Base-by-base conservation (phyloP, 2,329 filamentous ascomycete genomes). In the Trichoderma atroviride region DNA sequence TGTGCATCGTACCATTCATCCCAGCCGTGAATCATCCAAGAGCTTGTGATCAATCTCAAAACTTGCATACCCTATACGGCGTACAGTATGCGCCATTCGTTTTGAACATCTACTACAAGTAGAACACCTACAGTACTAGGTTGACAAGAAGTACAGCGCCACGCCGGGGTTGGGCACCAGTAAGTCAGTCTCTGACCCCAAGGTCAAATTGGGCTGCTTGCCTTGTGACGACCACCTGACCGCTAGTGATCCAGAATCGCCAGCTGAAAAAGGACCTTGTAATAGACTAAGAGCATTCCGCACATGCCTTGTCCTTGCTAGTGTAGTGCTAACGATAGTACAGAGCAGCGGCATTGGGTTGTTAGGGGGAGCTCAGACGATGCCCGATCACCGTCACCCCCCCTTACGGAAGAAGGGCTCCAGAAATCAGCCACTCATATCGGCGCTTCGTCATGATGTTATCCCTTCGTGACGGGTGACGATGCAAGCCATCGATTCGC, bases 401-500 rank as follows among this genome's bases (percentile, higher is more conserved):
- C 27, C 37, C 55, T 31, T 67, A 29, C 55, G 29, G 27, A 35
- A 37, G 55, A 50, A 47, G 40, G 61, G 9, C 40, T 52, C 55
- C 55, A 67, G 63, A 52, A 59, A 58, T 50, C 14, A 59, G 55
- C 63, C 55, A 56, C 63, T 47, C 19, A 43, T 58, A 29, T 35
- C 14, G 61, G 47, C 61, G 47, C 61, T 64, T 53, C 31, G 27
- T 55, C 22, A 53, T 40, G 60, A 55, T 63, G 29, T 35, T 52
- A 60, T 31, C 22, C 22, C 47, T 68, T 59, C 19, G 33, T 57
- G 64, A 52, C 69, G 63, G 57, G 69, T 68, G 63, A 68, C 57
- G 57, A 70, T 70, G 69, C 69, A 70, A 70, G 69, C 69, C 69
- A 70, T 68, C 61, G 59, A 63, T 53, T 59, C 19, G 43, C 29